Evolutionary conservation across 116 monocot genomes (phyloP), one percentile per base, ranked within the genome.

Genomic region (Posidonia oceanica): DNA sequence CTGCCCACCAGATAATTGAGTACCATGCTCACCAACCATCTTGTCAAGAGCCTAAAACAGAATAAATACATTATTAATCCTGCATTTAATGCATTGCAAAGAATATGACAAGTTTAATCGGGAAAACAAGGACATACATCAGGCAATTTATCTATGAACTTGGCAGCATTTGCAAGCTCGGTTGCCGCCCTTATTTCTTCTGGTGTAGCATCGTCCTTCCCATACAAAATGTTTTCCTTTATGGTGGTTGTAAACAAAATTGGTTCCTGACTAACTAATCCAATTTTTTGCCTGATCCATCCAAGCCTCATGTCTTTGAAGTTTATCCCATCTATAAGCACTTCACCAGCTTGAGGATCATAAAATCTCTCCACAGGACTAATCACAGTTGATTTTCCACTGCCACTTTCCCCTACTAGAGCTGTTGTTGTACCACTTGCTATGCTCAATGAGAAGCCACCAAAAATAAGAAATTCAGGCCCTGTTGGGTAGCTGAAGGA

Each of bases 201-300:
- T 14, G 14, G n/a, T 0, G 91, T 87, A 36, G 91, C 81, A 71
- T 74, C 68, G 15, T 88, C 85, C 59, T 87, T 88, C 20, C 88
- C 91, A 72, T 91, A 91, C 36, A 79, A 76, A 64, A 91, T 86
- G 41, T 91, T 91, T 0, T 91, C 91, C 52, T 64, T 73, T 48
- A 91, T 91, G 70, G 75, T 88, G 1, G 83, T 71, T 52, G 81
- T 62, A 72, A 91, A 91, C 2, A 91, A 68, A 3, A 83, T 73
- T 0, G 91, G 91, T n/a, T 91, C 91, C 39, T 91, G 91, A 65
- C 88, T 88, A 13, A 91, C 91, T 40, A 91, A 77, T 3, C 91
- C 88, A 53, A 91, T 88, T 39, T 91, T 88, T 12, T 77, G 81
- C 74, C 91, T 71, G 20, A 91, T 71, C 91, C 91, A 91, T 71